phyloP scores from a whole-genome alignment of 83 land plant genomes.

The Thuja plicata region DNA sequence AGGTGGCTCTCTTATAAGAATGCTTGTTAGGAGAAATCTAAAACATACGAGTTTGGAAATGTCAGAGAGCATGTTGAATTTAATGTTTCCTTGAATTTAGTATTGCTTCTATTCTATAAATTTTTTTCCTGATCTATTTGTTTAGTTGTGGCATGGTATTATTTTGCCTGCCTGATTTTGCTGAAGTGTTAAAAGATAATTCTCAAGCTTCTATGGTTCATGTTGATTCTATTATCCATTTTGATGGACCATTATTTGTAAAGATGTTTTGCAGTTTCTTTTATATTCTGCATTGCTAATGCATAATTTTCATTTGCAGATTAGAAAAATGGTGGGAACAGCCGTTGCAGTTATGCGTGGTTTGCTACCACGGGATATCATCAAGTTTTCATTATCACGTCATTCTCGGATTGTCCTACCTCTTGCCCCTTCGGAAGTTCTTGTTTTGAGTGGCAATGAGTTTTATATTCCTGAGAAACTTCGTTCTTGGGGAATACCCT shows the following conservation, averaged over 20 bases:
- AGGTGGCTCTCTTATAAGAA: not conserved
- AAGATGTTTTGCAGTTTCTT: not conserved
- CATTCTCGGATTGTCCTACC: conserved; percentile 80
- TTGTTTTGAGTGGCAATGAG: conserved; percentile 62
- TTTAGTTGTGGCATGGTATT: not conserved
- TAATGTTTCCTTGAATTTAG: not conserved
- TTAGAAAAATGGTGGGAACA: conserved; percentile 97
- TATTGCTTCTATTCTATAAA: not conserved
- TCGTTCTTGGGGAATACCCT: conserved; percentile 14
- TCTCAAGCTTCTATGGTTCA: not conserved
- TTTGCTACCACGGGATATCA: conserved; percentile 73
- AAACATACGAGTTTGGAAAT: not conserved
- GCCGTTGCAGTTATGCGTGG: conserved; percentile 86
- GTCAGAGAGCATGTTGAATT: not conserved
- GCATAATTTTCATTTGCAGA: conserved; percentile 37
- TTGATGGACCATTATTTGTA: not conserved
- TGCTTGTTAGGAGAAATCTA: not conserved
- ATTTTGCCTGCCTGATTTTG: not conserved
- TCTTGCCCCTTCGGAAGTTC: conserved; percentile 89
- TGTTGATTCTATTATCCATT: not conserved
- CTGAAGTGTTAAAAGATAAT: not conserved
- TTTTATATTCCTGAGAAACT: conserved; percentile 41
- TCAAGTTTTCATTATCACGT: conserved; percentile 68
- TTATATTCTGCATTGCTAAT: not conserved
- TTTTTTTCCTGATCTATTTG: not conserved